Evolutionary conservation across 2,329 filamentous ascomycete genomes (phyloP).

Genomic region (Trichoderma semiorbis): DNA sequence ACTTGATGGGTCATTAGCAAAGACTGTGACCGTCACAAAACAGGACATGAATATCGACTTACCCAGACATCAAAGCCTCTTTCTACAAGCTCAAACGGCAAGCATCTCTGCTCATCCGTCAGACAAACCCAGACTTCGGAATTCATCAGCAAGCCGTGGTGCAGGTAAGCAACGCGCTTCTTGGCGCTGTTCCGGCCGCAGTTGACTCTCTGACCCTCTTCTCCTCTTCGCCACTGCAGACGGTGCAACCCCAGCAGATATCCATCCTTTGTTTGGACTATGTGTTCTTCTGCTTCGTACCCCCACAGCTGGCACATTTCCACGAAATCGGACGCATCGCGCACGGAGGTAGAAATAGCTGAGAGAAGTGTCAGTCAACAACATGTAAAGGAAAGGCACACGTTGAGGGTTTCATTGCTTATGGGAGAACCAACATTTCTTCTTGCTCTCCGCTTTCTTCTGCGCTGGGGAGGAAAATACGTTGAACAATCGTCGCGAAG

Average conservation of each 20-base stretch:
- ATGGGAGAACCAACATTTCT: constrained; percentile 50
- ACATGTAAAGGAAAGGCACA: background rate
- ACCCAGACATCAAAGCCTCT: constrained; percentile 95
- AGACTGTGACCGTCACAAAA: background rate
- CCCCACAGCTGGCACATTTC: constrained; percentile 91
- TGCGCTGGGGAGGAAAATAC: constrained; percentile 67
- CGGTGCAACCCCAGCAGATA: constrained; percentile 89
- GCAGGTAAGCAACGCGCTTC: constrained; percentile 89
- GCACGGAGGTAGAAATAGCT: constrained; percentile 72
- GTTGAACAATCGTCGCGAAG: constrained; percentile 81
- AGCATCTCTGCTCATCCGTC: constrained; percentile 78
- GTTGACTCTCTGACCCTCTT: constrained; percentile 78
- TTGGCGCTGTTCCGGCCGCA: constrained; percentile 60
- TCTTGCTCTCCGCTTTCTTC: constrained; percentile 63
- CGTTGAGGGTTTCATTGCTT: background rate
- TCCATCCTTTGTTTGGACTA: constrained; percentile 90
- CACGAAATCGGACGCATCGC: constrained; percentile 85
- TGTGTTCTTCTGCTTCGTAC: constrained; percentile 92
- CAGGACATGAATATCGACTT: constrained; percentile 31
- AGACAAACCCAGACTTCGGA: constrained; percentile 97
- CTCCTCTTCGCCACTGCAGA: constrained; percentile 76
- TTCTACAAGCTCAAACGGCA: constrained; percentile 87
- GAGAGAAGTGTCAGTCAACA: constrained; percentile 17
- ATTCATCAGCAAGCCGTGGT: constrained; percentile 97
- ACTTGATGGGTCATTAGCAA: constrained; percentile 40